A percentile compares a stretch with the other conserved stretches of the same genome.
phyloP scores from a whole-genome alignment of 1,284 basidiomycete species.

The Boletus mariae region DNA sequence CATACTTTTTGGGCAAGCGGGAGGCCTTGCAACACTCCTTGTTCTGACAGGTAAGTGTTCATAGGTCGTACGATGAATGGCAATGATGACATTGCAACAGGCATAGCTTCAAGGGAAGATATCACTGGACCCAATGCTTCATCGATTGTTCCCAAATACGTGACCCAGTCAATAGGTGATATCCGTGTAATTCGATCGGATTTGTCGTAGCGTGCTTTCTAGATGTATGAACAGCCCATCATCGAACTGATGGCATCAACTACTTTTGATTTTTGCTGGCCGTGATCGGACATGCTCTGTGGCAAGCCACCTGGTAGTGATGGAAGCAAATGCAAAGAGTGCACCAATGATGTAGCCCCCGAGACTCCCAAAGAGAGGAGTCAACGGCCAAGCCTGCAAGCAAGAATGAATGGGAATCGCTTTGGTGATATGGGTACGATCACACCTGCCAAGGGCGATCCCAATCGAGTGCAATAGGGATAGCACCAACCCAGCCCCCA shows the following conservation, averaged over 20 bases:
- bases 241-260: slow-evolving; percentile 7
- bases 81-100: slow-evolving; percentile 36
- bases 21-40: slow-evolving; percentile 82
- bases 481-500: slow-evolving; percentile 76
- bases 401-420: neutral
- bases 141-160: slow-evolving; percentile 72
- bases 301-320: slow-evolving; percentile 42
- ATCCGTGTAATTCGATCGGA: slow-evolving; percentile 39
- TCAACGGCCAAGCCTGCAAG: slow-evolving; percentile 76
- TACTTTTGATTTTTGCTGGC: slow-evolving; percentile 19
- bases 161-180: slow-evolving; percentile 79
- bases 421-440: slow-evolving; percentile 3
- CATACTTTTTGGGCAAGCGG: slow-evolving; percentile 86
- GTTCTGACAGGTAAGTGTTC: slow-evolving; percentile 82
- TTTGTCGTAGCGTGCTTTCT: slow-evolving; percentile 18
- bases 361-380: slow-evolving; percentile 65
- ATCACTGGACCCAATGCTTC: slow-evolving; percentile 71
- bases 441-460: slow-evolving; percentile 92
- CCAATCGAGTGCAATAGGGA: slow-evolving; percentile 91
- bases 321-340: slow-evolving; percentile 51
- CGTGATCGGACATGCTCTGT: slow-evolving; percentile 30
- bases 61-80: slow-evolving; percentile 3
- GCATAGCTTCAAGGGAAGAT: slow-evolving; percentile 70
- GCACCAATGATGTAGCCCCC: slow-evolving; percentile 66
- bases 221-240: slow-evolving; percentile 8